Evolutionary conservation across 768 basidiomycete species (phyloP).

Genomic region (Collybia sp.): DNA sequence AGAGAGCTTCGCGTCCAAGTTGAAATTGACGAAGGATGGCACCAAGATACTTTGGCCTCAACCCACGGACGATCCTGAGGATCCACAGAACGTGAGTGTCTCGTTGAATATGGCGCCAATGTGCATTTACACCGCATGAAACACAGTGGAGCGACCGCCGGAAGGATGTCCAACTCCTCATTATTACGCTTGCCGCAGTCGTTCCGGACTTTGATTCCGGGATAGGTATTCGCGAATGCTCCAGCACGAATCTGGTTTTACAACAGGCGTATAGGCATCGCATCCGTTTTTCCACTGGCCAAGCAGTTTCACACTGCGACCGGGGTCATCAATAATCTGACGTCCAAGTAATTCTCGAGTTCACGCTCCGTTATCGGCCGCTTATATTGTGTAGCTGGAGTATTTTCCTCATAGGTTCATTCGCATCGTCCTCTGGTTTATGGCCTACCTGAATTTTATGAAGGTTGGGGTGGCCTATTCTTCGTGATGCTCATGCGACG

Average conservation of each 20-base stretch:
- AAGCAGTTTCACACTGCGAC: slow-evolving; percentile 49
- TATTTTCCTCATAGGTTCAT: slow-evolving; percentile 55
- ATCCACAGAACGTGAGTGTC: slow-evolving; percentile 49
- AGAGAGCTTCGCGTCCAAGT: slow-evolving; percentile 41
- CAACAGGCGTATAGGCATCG: slow-evolving; percentile 40
- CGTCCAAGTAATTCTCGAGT: slow-evolving; percentile 39
- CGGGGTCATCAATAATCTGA: slow-evolving; percentile 56
- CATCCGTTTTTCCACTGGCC: slow-evolving; percentile 56
- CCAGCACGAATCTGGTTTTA: not conserved
- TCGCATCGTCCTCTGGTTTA: slow-evolving; percentile 1
- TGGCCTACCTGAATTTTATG: slow-evolving; percentile 1
- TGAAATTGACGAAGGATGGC: slow-evolving; percentile 56
- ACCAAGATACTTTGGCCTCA: slow-evolving; percentile 69
- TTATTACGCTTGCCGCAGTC: slow-evolving; percentile 59
- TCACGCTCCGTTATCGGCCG: not conserved
- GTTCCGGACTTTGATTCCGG: slow-evolving; percentile 68
- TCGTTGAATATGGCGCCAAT: not conserved
- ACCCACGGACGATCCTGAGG: slow-evolving; percentile 52
- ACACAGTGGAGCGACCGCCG: slow-evolving; percentile 41
- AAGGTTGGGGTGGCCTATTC: slow-evolving; percentile 57
- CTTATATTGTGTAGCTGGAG: slow-evolving; percentile 42
- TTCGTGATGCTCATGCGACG: slow-evolving; percentile 63
- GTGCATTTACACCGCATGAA: not conserved
- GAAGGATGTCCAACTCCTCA: slow-evolving; percentile 52
- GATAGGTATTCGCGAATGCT: slow-evolving; percentile 28